Base-by-base conservation (phyloP, 208 protist species). In the Crithidia sp. region DNA sequence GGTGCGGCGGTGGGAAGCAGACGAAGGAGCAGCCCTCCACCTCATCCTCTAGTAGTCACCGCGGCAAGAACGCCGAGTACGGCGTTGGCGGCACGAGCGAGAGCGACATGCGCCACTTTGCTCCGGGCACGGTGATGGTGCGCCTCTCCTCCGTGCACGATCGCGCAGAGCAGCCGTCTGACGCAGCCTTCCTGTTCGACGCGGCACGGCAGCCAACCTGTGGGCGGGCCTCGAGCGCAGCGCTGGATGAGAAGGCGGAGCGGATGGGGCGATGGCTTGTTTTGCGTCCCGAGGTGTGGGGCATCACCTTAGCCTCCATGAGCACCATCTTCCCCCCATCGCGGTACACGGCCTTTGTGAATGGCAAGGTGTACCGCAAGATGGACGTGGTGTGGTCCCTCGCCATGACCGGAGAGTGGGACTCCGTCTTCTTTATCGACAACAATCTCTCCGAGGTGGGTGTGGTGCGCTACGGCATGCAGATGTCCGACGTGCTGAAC, bases 351-450 rank as follows among this genome's bases (percentile, higher is more conserved):
- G 91, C 91, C 37, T 94, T 88, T 52, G 78, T 96, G 40, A 86
- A 94, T 62, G 91, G 88, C 12, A 87, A 86, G 65, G 60, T 87
- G 7, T 92, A 93, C 57, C 71, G 71, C 13, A 96, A 96, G 77
- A 85, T 93, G 82, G 91, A 96, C 56, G 77, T 96, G n/a, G 89
- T 91, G 5, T 90, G 89, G 81, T 96, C 91, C 3, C 77, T 96
- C 10, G 89, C 91, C 45, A 76, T 76, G 53, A 91, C 76, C 36
- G 86, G 91, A 3, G 43, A 77, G 69, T 96, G 91, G 89, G 91
- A 96, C 64, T 78, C 74, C 40, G 89, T 96, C 4, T 92, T 96
- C 52, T 96, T 96, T 56, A 80, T 96, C 9, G 91, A 96, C 79
- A 96, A 96, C 75, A 92, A 94, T 70, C 77, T 96, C 59, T 86